Percentiles rank a stretch among this genome's conserved stretches.
These are phyloP conservation scores for Cyberlindnera bimundalis DNA, from an alignment of 805 yeast genomes.

Conservation along the genomic window DNA sequence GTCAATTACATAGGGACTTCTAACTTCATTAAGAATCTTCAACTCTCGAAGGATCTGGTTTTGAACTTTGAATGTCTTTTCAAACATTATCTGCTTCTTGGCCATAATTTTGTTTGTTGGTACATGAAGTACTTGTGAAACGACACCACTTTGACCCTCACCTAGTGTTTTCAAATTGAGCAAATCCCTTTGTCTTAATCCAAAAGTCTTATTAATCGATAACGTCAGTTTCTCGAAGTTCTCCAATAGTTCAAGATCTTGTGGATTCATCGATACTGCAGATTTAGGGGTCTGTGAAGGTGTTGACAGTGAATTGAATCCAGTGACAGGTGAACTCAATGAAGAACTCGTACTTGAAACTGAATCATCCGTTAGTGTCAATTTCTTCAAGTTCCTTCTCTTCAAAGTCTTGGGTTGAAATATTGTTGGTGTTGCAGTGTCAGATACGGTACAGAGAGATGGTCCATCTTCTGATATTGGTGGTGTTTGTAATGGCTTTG, in stretches of 20 bases:
- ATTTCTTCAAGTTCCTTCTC: conserved; percentile 56
- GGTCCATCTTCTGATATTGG: conserved; percentile 2
- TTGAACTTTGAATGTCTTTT: conserved; percentile 71
- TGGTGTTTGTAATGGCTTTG: conserved; percentile 10
- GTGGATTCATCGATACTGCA: conserved; percentile 34
- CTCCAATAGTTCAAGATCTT: conserved; percentile 34
- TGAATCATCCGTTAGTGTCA: conserved; percentile 36
- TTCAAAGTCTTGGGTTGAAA: conserved; percentile 46
- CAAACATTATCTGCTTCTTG: conserved; percentile 81
- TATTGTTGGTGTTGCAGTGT: conserved; percentile 10
- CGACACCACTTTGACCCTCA: conserved; percentile 92
- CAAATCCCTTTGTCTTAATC: conserved; percentile 61
- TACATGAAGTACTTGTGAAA: conserved; percentile 79
- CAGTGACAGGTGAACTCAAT: conserved; percentile 1
- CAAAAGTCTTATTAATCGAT: conserved; percentile 51
- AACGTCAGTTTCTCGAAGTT: conserved; percentile 47
- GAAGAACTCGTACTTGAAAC: background rate
- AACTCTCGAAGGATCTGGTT: conserved; percentile 86
- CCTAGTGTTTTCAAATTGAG: conserved; percentile 78
- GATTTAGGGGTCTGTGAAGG: conserved; percentile 22
- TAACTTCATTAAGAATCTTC: conserved; percentile 87
- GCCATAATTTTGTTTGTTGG: conserved; percentile 92
- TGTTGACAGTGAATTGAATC: conserved; percentile 10
- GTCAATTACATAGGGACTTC: conserved; percentile 75
- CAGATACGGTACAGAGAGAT: background rate